phyloP scores from a whole-genome alignment of 2,329 filamentous ascomycete genomes.

The Clonostachys chloroleuca region DNA sequence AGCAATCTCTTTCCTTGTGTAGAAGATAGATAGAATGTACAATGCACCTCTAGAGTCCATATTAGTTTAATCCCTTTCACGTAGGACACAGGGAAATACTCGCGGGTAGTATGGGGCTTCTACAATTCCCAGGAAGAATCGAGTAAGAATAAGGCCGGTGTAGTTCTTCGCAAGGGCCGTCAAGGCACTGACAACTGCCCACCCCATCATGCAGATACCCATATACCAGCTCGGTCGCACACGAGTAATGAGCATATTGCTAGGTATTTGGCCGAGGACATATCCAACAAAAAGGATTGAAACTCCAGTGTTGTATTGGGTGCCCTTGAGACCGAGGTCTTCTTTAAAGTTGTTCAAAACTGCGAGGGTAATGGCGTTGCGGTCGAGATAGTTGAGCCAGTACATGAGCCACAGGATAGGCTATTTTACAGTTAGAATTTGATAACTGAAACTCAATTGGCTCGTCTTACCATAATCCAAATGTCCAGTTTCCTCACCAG shows the following conservation, averaged over 20 bases:
- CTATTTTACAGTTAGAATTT: not conserved
- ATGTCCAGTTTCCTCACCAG: constrained; percentile 26
- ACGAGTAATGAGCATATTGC: constrained; percentile 34
- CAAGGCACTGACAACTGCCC: constrained; percentile 10
- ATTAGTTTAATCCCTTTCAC: no score
- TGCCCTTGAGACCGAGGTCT: constrained; percentile 29
- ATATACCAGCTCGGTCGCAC: constrained; percentile 29
- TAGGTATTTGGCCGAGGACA: constrained; percentile 23
- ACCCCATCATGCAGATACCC: constrained; percentile 9
- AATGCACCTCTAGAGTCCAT: constrained; percentile 10
- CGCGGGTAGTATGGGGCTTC: constrained; percentile 49
- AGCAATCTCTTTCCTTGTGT: constrained; percentile 58
- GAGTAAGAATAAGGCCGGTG: constrained; percentile 25
- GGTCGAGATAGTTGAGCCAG: constrained; percentile 11
- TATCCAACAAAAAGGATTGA: constrained; percentile 24
- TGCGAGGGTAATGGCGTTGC: constrained; percentile 16
- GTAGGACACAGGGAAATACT: no score
- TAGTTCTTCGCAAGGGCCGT: constrained; percentile 41
- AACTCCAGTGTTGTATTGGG: constrained; percentile 27
- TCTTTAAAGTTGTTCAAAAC: constrained; percentile 49
- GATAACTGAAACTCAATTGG: not conserved
- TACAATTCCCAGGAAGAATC: constrained; percentile 46
- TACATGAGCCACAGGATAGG: constrained; percentile 5
- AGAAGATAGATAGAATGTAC: constrained; percentile 34
- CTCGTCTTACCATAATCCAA: constrained; percentile 22